phyloP scores from a whole-genome alignment of 169 alveolate genomes.

The Plasmodium knowlesi region DNA sequence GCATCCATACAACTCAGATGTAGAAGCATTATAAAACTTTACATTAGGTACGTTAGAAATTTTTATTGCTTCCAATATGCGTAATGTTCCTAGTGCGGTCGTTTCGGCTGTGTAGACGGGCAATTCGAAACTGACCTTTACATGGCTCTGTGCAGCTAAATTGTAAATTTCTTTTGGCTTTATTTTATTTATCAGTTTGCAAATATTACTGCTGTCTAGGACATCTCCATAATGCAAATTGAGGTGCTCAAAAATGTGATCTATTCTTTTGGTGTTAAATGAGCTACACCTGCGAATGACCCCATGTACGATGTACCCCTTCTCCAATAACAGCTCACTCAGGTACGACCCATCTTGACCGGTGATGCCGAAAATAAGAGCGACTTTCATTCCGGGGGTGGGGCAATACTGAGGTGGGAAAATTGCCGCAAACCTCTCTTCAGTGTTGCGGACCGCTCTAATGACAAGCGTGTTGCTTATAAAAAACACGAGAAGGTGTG shows the following conservation, averaged over 20 bases:
- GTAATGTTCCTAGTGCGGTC: conserved; percentile 82
- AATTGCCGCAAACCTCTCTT: not conserved
- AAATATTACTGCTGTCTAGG: conserved; percentile 81
- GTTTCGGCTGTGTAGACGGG: conserved; percentile 88
- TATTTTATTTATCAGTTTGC: conserved; percentile 62
- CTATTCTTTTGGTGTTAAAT: conserved; percentile 83
- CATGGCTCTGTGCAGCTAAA: conserved; percentile 87
- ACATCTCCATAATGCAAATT: conserved; percentile 88
- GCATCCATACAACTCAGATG: conserved; percentile 87
- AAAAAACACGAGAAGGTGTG: not conserved
- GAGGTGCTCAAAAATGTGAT: conserved; percentile 82
- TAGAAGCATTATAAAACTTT: conserved; percentile 84
- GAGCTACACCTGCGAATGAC: conserved; percentile 84
- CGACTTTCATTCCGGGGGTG: conserved; percentile 44
- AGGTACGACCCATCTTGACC: conserved; percentile 92
- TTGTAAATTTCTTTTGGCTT: conserved; percentile 86
- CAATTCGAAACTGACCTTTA: conserved; percentile 89
- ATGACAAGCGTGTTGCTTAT: not conserved
- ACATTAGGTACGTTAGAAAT: conserved; percentile 47
- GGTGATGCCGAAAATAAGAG: conserved; percentile 88
- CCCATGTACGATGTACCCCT: conserved; percentile 87
- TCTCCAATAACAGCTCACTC: conserved; percentile 85
- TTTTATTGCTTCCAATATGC: conserved; percentile 84
- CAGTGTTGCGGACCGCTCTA: not conserved
- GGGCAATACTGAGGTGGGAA: not conserved